Evolutionary conservation across 306 rosid genomes (phyloP), one percentile per base, ranked within the genome.

Genomic region (Lotus japonicus): DNA sequence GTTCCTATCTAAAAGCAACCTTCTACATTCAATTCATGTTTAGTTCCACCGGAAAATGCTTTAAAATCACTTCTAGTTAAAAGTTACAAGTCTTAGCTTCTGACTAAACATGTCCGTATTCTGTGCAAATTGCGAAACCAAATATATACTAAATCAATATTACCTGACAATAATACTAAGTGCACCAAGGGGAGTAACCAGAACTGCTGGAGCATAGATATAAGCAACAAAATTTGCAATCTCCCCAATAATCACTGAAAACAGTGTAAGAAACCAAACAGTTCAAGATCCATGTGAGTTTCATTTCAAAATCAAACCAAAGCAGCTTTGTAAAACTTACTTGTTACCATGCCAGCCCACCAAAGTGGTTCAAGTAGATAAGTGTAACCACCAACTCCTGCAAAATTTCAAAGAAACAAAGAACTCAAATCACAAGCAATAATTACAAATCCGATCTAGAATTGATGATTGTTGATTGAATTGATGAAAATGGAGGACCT

Each of bases 321-420:
- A 38, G 11, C 6, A 17, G 41, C 21, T 11, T 57, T 31, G 68
- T 43, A 45, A 52, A 36, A 86, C 95, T 69, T 88, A 94, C 98
- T 94, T 44, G 92, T 90, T 70, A 90, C 80, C 98, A 94, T 86
- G 78, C 98, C 98, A 14, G 84, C 89, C 98, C 98, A 94, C 98
- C 98, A 94, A 51, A 94, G 90, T 18, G 98, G 98, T 83, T 94
- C 96, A 33, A 90, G 48, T 45, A 94, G 72, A 79, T 94, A 94
- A 31, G 96, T 84, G 75, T 90, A 85, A 14, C 98, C 98, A 2
- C 98, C 97, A 59, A 84, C 81, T 53, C 98, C 98, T 94, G 72
- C 77, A 72, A 61, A 59, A 5, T 31, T 15, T 64, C 33, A 66
- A 76, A 21, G n/a, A 57, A 68, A 70, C 28, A 35, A 4, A 5